A percentile compares a stretch with the other conserved stretches of the same genome.
These are phyloP conservation scores for Pyrenochaeta sp. DNA, from an alignment of 2,329 filamentous ascomycete genomes.

Conservation along the genomic window DNA sequence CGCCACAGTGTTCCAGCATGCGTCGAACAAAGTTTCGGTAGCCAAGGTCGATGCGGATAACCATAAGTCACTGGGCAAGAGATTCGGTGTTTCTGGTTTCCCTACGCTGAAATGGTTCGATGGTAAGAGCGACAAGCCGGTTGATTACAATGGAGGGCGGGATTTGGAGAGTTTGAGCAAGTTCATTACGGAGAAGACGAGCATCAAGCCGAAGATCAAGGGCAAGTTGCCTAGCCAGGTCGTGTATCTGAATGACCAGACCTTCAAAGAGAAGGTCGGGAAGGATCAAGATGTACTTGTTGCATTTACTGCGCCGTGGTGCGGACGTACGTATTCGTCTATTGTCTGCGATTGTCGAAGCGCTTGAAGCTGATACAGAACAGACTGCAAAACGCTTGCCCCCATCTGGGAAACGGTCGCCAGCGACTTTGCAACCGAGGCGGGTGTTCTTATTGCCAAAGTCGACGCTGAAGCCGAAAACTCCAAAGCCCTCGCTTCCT, in stretches of 20 bases:
- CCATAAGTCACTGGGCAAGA: conserved; percentile 83
- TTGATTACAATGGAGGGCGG: conserved; percentile 85
- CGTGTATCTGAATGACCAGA: conserved; percentile 78
- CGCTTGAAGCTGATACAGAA: conserved; percentile 13
- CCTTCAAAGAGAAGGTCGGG: conserved; percentile 81
- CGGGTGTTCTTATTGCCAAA: conserved; percentile 87
- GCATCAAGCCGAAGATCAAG: conserved; percentile 80
- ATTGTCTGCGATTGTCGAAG: not conserved
- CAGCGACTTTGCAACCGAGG: conserved; percentile 78
- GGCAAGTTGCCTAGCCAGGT: conserved; percentile 77
- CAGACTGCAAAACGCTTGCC: conserved; percentile 96
- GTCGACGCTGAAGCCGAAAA: conserved; percentile 91
- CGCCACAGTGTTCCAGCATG: conserved; percentile 74
- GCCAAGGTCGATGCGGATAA: conserved; percentile 96
- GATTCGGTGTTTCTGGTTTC: conserved; percentile 91
- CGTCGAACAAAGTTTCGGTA: conserved; percentile 80
- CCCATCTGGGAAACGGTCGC: conserved; percentile 91
- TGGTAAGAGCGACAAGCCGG: conserved; percentile 85
- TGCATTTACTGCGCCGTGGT: conserved; percentile 98
- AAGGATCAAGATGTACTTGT: conserved; percentile 89
- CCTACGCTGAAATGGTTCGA: conserved; percentile 98
- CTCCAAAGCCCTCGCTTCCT: conserved; percentile 78
- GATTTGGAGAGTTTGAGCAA: conserved; percentile 84
- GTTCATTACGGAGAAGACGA: conserved; percentile 89
- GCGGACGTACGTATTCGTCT: conserved; percentile 78